Evolutionary conservation across 176 grass and related monocot genomes (phyloP).

Genomic region (Rhynchospora pubera): DNA sequence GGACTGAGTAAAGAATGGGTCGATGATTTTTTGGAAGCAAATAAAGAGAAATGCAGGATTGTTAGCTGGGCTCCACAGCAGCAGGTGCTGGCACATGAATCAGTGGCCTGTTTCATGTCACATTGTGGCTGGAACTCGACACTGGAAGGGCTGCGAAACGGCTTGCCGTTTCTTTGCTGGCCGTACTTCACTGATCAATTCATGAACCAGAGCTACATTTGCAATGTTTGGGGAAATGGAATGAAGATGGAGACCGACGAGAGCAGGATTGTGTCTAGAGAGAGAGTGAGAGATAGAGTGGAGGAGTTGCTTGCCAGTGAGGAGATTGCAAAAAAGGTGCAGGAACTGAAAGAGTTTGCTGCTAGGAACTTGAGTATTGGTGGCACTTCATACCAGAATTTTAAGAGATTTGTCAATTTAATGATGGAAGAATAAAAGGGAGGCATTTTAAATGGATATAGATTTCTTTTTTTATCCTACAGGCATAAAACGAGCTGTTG

Average conservation of each 20-base stretch:
- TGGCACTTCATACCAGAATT: slow-evolving; percentile 41
- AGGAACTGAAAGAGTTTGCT: slow-evolving; percentile 30
- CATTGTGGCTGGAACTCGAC: slow-evolving; percentile 87
- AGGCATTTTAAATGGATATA: background rate
- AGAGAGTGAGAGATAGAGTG: slow-evolving; percentile 32
- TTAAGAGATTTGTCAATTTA: slow-evolving; percentile 40
- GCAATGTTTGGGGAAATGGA: slow-evolving; percentile 60
- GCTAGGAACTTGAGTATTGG: slow-evolving; percentile 28
- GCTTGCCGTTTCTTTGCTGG: slow-evolving; percentile 63
- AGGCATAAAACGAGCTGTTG: background rate
- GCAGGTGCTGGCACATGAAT: slow-evolving; percentile 45
- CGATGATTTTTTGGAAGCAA: slow-evolving; percentile 18
- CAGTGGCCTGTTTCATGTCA: slow-evolving; percentile 66
- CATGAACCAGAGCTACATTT: slow-evolving; percentile 56
- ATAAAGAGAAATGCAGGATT: slow-evolving; percentile 32
- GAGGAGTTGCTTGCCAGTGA: slow-evolving; percentile 23
- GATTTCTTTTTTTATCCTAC: background rate
- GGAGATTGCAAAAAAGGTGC: slow-evolving; percentile 34
- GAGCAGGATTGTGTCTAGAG: slow-evolving; percentile 33
- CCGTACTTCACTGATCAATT: slow-evolving; percentile 77
- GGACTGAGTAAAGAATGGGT: slow-evolving; percentile 35
- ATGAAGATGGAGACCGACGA: slow-evolving; percentile 33
- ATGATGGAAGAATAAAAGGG: slow-evolving; percentile 14
- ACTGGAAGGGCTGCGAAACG: slow-evolving; percentile 52
- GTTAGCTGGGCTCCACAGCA: slow-evolving; percentile 64